A percentile compares a stretch with the other conserved stretches of the same genome.
Conservation (phyloP, 2,329 filamentous ascomycete genomes). For the Capronia epimyces region DNA sequence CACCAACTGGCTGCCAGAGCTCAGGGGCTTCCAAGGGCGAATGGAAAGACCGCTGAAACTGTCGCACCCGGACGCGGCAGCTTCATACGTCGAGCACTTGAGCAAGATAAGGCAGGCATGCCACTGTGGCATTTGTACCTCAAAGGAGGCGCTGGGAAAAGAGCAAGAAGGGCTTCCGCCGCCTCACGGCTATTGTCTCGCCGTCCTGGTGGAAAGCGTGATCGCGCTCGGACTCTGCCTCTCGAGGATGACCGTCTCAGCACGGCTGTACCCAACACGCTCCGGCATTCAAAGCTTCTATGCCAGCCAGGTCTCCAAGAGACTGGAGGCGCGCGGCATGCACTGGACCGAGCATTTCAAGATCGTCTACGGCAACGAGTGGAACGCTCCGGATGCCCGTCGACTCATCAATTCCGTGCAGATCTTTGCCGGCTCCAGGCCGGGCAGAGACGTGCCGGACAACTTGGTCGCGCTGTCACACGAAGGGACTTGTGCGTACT, state of each 20-base stretch:
- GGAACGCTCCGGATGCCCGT: constrained; percentile 26
- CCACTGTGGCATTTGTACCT: constrained; percentile 23
- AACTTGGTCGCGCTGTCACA: constrained; percentile 26
- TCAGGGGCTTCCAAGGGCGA: constrained; percentile 22
- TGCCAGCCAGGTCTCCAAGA: constrained; percentile 21
- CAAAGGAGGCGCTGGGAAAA: constrained; percentile 15
- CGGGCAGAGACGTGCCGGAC: constrained; percentile 18
- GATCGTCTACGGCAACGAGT: constrained; percentile 27
- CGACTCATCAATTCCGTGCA: constrained; percentile 23
- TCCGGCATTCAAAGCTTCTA: constrained; percentile 26
- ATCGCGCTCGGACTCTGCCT: constrained; percentile 26
- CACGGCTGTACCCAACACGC: constrained; percentile 23
- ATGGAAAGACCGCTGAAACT: constrained; percentile 26
- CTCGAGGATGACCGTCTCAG: constrained; percentile 23
- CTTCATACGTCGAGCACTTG: constrained; percentile 19
- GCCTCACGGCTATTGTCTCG: constrained; percentile 24
- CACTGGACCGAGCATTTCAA: constrained; percentile 22
- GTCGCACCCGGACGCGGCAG: constrained; percentile 20
- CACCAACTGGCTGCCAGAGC: constrained; percentile 22
- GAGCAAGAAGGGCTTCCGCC: constrained; percentile 21
- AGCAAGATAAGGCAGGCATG: constrained; percentile 18
- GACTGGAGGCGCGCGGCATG: constrained; percentile 21
- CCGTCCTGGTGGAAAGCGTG: constrained; percentile 25
- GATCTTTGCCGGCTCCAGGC: constrained; percentile 25
- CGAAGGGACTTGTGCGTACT: constrained; percentile 27